phyloP scores from a whole-genome alignment of 169 alveolate species.

The Babesia sp. region DNA sequence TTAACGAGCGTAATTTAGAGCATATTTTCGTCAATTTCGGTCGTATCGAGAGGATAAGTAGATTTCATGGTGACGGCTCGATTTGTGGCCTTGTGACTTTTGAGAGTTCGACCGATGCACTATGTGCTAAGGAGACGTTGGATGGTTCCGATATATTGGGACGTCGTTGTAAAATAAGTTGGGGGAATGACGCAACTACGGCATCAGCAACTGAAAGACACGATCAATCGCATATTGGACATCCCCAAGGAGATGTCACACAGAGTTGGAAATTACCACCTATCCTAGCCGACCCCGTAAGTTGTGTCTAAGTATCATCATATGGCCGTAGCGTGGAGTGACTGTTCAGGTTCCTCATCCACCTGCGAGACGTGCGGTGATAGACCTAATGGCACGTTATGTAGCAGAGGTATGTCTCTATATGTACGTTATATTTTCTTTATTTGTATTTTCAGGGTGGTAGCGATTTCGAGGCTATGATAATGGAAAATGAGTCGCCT shows the following conservation, averaged over 20 bases:
- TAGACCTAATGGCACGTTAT: constrained; percentile 55
- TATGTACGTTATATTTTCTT: not conserved
- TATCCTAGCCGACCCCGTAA: constrained; percentile 5
- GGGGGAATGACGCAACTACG: not conserved
- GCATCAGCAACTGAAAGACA: not conserved
- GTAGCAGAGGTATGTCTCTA: constrained; percentile 30
- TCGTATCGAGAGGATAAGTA: constrained; percentile 1
- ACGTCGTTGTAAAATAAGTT: constrained; percentile 33
- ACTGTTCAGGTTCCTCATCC: constrained; percentile 25
- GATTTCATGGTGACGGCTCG: not conserved
- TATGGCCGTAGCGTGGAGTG: constrained; percentile 6
- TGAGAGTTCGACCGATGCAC: not conserved
- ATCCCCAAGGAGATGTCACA: not conserved
- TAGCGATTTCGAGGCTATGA: constrained; percentile 28
- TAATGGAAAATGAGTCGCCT: constrained; percentile 34
- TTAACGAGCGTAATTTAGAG: constrained; percentile 13
- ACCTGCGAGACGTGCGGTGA: constrained; percentile 24
- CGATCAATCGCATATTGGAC: not conserved
- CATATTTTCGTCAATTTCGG: constrained; percentile 22
- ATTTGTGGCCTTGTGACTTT: constrained; percentile 27
- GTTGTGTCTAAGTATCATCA: not conserved
- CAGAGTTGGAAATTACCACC: not conserved
- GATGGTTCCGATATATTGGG: constrained; percentile 43
- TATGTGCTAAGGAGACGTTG: constrained; percentile 28
- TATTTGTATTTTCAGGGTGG: constrained; percentile 32